Conservation (phyloP, 2,329 filamentous ascomycete genomes). For the Fusarium duplospermum region DNA sequence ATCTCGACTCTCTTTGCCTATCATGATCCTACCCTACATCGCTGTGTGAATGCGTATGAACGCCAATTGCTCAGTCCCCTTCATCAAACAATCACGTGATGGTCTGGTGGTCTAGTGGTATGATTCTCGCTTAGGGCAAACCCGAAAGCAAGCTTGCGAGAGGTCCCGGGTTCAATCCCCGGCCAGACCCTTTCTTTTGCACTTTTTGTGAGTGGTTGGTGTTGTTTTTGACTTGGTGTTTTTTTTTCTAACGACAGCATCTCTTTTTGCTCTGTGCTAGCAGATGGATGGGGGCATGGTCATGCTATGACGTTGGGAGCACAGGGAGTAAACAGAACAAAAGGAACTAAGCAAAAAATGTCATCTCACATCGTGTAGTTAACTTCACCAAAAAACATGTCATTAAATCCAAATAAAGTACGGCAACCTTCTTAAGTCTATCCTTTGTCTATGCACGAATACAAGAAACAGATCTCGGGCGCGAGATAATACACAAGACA, state of each 20-base stretch:
- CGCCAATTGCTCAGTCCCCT: not conserved
- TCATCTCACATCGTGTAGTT: not conserved
- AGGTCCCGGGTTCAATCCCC: constrained; percentile 61
- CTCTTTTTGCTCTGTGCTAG: not conserved
- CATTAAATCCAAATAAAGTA: constrained; percentile 25
- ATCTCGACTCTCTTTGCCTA: not conserved
- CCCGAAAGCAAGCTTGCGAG: constrained; percentile 55
- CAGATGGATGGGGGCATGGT: too few relatives aligned
- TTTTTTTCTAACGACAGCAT: not conserved
- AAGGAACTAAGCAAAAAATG: too few relatives aligned
- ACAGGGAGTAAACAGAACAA: not conserved
- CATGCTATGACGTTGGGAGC: not conserved
- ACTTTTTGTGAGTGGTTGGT: constrained; percentile 1
- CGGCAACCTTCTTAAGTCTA: constrained; percentile 41
- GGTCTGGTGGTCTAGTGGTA: constrained; percentile 73
- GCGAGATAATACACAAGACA: constrained; percentile 41
- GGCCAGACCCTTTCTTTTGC: constrained; percentile 54
- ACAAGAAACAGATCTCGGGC: constrained; percentile 45
- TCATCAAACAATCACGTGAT: constrained; percentile 21
- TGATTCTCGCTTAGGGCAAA: constrained; percentile 76
- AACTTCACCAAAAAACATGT: not conserved
- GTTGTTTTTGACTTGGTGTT: not conserved
- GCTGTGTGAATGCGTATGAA: not conserved
- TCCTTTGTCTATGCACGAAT: constrained; percentile 45
- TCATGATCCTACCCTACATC: not conserved